Evolutionary conservation across 331 rosid genomes (phyloP).

Genomic region (Saraca asoca): DNA sequence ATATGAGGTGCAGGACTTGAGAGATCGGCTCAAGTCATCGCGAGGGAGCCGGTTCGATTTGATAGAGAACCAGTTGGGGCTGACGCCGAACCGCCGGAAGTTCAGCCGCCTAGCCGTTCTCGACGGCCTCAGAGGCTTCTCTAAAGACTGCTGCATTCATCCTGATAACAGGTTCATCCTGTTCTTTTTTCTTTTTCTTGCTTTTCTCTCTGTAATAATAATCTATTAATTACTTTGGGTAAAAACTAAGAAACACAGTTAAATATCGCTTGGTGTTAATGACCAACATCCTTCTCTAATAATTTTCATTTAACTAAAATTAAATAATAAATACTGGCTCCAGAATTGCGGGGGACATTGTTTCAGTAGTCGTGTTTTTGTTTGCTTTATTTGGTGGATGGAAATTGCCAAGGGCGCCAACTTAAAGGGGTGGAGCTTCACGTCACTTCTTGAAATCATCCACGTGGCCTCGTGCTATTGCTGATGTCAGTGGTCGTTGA

Average conservation of each 20-base stretch:
- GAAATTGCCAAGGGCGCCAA: constrained; percentile 22
- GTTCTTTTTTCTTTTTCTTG: not conserved
- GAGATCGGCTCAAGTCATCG: constrained; percentile 67
- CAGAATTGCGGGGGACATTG: too few relatives aligned
- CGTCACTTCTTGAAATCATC: constrained; percentile 2
- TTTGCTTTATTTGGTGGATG: too few relatives aligned
- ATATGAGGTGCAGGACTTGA: constrained; percentile 55
- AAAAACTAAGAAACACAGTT: not conserved
- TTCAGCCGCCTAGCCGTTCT: constrained; percentile 57
- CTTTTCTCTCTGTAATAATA: too few relatives aligned
- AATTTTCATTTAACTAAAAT: too few relatives aligned
- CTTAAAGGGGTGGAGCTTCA: not conserved
- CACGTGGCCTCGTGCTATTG: not conserved
- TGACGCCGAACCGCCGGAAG: constrained; percentile 36
- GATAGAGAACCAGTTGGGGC: constrained; percentile 55
- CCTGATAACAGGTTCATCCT: constrained; percentile 70
- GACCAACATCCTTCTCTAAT: too few relatives aligned
- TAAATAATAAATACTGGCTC: too few relatives aligned
- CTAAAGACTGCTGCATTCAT: constrained; percentile 48
- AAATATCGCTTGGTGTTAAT: not conserved
- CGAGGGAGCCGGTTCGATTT: constrained; percentile 71
- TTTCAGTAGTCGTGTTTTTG: not conserved
- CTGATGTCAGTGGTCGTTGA: too few relatives aligned
- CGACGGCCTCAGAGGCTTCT: constrained; percentile 51
- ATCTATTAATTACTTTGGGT: not conserved